Conservation (phyloP, 805 yeast genomes). For the Priceomyces fermenticarens region DNA sequence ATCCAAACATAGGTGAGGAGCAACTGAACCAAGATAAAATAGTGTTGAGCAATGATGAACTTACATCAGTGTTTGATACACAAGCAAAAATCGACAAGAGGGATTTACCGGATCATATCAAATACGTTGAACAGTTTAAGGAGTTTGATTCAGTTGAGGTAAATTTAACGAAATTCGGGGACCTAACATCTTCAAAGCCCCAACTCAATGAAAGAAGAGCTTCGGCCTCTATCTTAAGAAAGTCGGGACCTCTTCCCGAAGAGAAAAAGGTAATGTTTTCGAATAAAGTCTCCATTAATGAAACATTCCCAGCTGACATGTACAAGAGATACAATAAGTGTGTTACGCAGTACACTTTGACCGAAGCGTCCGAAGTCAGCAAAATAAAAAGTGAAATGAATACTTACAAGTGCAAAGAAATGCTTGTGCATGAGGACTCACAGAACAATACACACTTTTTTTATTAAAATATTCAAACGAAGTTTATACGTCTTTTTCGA, state of each 20-base stretch:
- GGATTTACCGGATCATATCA: conserved; percentile 30
- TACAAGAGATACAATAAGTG: conserved; percentile 55
- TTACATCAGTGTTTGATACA: conserved; percentile 21
- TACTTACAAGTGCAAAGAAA: conserved; percentile 57
- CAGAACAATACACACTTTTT: conserved; percentile 65
- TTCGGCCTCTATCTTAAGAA: conserved; percentile 13
- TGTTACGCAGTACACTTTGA: conserved; percentile 48
- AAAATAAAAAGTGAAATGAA: conserved; percentile 65
- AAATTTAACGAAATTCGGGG: conserved; percentile 29
- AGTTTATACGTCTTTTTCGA: conserved; percentile 2
- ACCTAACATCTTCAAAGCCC: background rate
- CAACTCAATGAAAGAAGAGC: background rate
- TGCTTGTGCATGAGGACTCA: conserved; percentile 66
- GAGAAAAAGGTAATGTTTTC: conserved; percentile 42
- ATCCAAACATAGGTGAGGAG: conserved; percentile 2
- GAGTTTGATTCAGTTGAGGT: conserved; percentile 32
- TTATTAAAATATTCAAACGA: conserved; percentile 25
- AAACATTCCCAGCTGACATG: conserved; percentile 48
- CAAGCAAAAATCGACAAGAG: conserved; percentile 20
- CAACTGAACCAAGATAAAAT: conserved; percentile 10
- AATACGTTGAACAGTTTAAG: conserved; percentile 32
- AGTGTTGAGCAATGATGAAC: conserved; percentile 22
- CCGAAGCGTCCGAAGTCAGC: conserved; percentile 50
- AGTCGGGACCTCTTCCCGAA: conserved; percentile 1
- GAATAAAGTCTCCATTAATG: conserved; percentile 45